These are phyloP conservation scores for Stachybotrys echinatus DNA, from an alignment of 2,329 filamentous ascomycete genomes.

Conservation along the genomic window DNA sequence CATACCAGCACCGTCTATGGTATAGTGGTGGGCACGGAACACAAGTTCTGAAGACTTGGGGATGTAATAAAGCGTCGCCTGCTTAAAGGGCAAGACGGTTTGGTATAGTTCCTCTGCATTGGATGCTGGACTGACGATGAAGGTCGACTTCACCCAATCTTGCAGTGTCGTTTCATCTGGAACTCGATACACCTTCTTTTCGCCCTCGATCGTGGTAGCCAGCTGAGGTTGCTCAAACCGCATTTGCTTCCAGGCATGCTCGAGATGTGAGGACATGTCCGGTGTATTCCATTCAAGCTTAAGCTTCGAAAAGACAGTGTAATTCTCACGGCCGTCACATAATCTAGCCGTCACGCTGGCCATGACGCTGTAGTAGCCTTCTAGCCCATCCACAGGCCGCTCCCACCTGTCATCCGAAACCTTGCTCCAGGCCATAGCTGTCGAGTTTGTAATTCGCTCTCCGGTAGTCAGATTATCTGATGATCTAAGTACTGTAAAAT, in stretches of 20 bases:
- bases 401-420: conserved; percentile 7
- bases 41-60: conserved; percentile 9
- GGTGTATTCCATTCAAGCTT: conserved; percentile 1
- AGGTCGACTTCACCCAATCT: conserved; percentile 7
- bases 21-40: conserved; percentile 15
- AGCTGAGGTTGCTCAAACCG: conserved; percentile 14
- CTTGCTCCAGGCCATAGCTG: too few relatives aligned
- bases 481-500: too few relatives aligned
- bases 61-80: conserved; percentile 7
- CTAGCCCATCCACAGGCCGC: conserved; percentile 7
- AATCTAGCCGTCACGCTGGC: conserved; percentile 3
- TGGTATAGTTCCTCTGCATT: conserved; percentile 5
- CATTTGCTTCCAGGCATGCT: conserved; percentile 17
- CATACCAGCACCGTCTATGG: conserved; percentile 13
- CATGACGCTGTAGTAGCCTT: conserved; percentile 4
- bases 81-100: conserved; percentile 4
- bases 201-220: conserved; percentile 8
- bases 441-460: too few relatives aligned
- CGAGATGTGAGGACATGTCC: conserved; percentile 11
- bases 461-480: too few relatives aligned
- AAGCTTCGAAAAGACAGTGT: conserved; percentile 6
- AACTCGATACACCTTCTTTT: conserved; percentile 11
- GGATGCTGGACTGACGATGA: conserved; percentile 4
- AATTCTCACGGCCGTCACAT: conserved; percentile 7
- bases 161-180: conserved; percentile 13